Conservation (phyloP, 2,329 filamentous ascomycete species). For the Colletotrichum truncatum region DNA sequence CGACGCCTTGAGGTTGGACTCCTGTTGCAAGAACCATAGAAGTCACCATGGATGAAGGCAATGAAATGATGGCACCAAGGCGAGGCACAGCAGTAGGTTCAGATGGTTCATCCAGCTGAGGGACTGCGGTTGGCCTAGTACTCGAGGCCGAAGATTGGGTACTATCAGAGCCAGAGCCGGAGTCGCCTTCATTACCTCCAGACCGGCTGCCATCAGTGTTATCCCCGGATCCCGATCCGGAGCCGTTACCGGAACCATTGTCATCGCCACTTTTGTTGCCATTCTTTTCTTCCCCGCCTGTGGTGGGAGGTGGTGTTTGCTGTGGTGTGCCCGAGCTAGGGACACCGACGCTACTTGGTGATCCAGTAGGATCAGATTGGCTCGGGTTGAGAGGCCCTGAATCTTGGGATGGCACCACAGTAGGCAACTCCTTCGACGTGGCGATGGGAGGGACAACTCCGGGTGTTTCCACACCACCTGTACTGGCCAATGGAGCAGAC, state of each 20-base stretch:
- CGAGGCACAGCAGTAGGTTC: not conserved
- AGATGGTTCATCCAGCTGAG: not conserved
- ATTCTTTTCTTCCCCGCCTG: not conserved
- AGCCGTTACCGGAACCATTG: not conserved
- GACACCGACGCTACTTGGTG: not conserved
- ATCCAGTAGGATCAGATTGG: not conserved
- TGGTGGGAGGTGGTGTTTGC: not conserved
- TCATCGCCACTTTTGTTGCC: not conserved
- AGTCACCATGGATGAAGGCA: slow-evolving; percentile 20
- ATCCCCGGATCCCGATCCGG: not conserved
- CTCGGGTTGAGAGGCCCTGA: slow-evolving; percentile 6
- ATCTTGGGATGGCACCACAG: not conserved
- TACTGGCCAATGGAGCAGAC: not conserved
- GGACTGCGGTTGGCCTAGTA: not conserved
- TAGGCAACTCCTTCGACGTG: not conserved
- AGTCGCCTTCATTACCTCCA: not conserved
- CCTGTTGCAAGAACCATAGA: slow-evolving; percentile 22
- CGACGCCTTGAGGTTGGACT: not conserved
- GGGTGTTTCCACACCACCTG: not conserved
- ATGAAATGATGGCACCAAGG: not conserved
- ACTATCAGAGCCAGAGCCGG: not conserved
- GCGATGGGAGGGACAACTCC: not conserved
- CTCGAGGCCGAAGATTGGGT: not conserved
- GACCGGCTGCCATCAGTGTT: not conserved
- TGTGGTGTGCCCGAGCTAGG: not conserved